These are phyloP conservation scores for Penicillium sclerotigenum DNA, from an alignment of 2,329 filamentous ascomycete species.

Conservation along the genomic window DNA sequence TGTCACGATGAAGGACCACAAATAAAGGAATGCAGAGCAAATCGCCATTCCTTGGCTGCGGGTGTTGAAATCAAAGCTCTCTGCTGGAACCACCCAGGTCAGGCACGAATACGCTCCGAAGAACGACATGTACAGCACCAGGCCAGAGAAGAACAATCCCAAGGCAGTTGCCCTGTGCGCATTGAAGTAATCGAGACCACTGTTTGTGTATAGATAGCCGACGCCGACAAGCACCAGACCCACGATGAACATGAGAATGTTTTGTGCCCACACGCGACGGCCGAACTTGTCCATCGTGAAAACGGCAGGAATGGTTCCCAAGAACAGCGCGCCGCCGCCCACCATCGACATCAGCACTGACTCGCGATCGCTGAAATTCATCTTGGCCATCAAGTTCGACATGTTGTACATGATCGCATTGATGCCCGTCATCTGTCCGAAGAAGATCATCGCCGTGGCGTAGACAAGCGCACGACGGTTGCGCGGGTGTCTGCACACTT, in stretches of 20 bases:
- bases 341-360: constrained; percentile 37
- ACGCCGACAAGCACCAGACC: background rate
- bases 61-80: background rate
- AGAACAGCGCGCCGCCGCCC: background rate
- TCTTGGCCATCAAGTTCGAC: constrained; percentile 6
- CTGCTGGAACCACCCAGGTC: constrained; percentile 31
- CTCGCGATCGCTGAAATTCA: constrained; percentile 2
- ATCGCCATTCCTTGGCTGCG: constrained; percentile 67
- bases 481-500: background rate
- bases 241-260: background rate
- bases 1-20: constrained; percentile 65
- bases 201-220: background rate
- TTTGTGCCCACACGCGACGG: background rate
- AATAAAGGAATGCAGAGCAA: constrained; percentile 61
- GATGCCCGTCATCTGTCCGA: background rate
- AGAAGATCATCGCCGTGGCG: constrained; percentile 29
- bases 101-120: background rate
- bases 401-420: constrained; percentile 3
- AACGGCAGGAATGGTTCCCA: background rate
- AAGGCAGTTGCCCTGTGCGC: background rate
- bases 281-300: background rate
- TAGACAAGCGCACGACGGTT: background rate
- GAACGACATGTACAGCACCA: background rate
- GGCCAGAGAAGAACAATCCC: background rate
- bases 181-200: background rate